A percentile compares a stretch with the other conserved stretches of the same genome.
Conservation (phyloP, 768 basidiomycete species). For the Daedalea quercina region DNA sequence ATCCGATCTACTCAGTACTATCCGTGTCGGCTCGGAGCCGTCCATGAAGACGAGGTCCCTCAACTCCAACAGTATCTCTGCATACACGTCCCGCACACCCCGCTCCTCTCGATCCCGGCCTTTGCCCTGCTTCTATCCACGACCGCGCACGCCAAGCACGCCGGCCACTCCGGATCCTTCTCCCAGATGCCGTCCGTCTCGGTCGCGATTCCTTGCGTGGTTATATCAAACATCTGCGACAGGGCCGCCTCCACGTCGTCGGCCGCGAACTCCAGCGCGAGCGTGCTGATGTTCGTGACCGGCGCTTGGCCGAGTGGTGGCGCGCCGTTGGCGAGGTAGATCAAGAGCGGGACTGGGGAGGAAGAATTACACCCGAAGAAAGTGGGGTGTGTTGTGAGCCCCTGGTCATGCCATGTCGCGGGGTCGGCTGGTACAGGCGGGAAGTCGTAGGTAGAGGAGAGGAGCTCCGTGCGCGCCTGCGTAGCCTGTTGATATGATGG, state of each 20-base stretch:
- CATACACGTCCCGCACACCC: slow-evolving; percentile 21
- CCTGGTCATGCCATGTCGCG: slow-evolving; percentile 47
- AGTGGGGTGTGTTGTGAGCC: slow-evolving; percentile 60
- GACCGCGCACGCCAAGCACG: slow-evolving; percentile 68
- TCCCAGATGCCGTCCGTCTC: slow-evolving; percentile 10
- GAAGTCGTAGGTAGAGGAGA: slow-evolving; percentile 29
- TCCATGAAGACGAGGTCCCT: too few species aligned
- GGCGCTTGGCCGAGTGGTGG: slow-evolving; percentile 30
- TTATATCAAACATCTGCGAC: slow-evolving; percentile 35
- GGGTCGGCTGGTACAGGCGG: slow-evolving; percentile 53
- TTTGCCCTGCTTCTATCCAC: slow-evolving; percentile 32
- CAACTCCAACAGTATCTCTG: slow-evolving; percentile 25
- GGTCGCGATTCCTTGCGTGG: slow-evolving; percentile 34
- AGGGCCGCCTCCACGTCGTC: slow-evolving; percentile 37
- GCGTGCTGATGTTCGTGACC: slow-evolving; percentile 37
- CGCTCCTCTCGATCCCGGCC: slow-evolving; percentile 12
- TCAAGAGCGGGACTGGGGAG: slow-evolving; percentile 38
- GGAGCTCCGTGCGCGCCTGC: slow-evolving; percentile 37
- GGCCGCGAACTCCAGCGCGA: slow-evolving; percentile 29
- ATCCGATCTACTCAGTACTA: too few species aligned
- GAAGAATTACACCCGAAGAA: slow-evolving; percentile 69
- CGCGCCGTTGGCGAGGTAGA: slow-evolving; percentile 54
- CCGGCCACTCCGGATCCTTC: slow-evolving; percentile 46
- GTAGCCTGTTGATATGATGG: slow-evolving; percentile 47
- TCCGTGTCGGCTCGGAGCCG: too few species aligned